Conservation (phyloP, 2,329 filamentous ascomycete species). For the Trichoderma arundinaceum region DNA sequence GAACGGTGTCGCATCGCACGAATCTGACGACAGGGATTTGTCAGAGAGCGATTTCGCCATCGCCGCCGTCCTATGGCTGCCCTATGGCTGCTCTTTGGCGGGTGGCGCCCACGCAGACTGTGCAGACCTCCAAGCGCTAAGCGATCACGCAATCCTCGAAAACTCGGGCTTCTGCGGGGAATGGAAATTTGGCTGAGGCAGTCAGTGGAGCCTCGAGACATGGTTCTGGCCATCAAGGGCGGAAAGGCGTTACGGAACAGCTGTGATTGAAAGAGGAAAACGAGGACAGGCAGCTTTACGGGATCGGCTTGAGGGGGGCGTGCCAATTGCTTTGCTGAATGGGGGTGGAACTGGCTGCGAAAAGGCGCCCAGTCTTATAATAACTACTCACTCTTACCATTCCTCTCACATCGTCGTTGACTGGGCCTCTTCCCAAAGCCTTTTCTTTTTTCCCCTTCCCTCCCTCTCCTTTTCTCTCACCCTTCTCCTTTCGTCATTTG, state of each 20-base stretch:
- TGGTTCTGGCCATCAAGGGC: constrained; percentile 6
- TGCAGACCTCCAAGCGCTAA: constrained; percentile 38
- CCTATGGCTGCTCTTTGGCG: constrained; percentile 22
- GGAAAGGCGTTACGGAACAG: neutral
- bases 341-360: neutral
- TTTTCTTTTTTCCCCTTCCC: constrained; percentile 5
- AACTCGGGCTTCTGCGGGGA: constrained; percentile 39
- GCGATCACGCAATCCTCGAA: constrained; percentile 46
- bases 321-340: too few species aligned
- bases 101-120: constrained; percentile 29
- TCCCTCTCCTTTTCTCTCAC: neutral
- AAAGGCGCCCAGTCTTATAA: constrained; percentile 15
- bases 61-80: constrained; percentile 29
- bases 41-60: constrained; percentile 38
- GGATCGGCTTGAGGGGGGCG: constrained; percentile 8
- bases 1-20: constrained; percentile 25
- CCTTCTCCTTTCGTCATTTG: neutral
- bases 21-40: constrained; percentile 37
- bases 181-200: constrained; percentile 33
- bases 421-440: constrained; percentile 8
- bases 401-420: constrained; percentile 16
- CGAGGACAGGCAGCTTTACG: neutral
- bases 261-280: constrained; percentile 3
- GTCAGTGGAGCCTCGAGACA: constrained; percentile 27
- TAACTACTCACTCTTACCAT: constrained; percentile 19